Conservation (phyloP, 805 yeast genomes). For the Candida ascalaphidarum region DNA sequence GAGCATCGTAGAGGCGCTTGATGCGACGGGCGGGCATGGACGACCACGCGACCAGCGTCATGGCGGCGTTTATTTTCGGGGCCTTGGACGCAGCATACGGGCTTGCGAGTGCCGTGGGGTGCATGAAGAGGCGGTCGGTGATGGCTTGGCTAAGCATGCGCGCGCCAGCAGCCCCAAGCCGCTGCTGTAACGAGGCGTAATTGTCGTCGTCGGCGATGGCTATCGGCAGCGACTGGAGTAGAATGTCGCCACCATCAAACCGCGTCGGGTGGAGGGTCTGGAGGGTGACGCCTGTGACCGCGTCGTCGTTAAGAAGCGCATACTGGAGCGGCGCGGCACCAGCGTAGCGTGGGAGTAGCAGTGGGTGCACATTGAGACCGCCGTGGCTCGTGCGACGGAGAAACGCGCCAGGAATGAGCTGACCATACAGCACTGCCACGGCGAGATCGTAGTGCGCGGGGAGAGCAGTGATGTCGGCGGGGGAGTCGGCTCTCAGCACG, state of each 20-base stretch:
- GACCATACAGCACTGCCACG: constrained; percentile 90
- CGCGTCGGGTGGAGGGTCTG: constrained; percentile 85
- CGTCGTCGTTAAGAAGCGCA: constrained; percentile 58
- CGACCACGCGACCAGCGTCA: constrained; percentile 42
- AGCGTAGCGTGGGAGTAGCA: constrained; percentile 69
- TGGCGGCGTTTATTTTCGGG: constrained; percentile 38
- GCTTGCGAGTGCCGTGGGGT: background rate
- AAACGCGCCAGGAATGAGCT: constrained; percentile 60
- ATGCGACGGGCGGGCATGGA: constrained; percentile 26
- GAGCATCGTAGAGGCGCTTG: constrained; percentile 34
- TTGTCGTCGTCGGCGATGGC: constrained; percentile 37
- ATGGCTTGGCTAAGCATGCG: constrained; percentile 42
- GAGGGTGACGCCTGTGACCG: constrained; percentile 71
- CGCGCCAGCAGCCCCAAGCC: constrained; percentile 58
- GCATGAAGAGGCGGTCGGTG: constrained; percentile 13
- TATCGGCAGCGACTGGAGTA: constrained; percentile 46
- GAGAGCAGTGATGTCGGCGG: constrained; percentile 24
- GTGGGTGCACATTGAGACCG: constrained; percentile 90
- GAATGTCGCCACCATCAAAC: constrained; percentile 72
- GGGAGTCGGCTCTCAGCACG: constrained; percentile 44
- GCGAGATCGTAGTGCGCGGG: constrained; percentile 45
- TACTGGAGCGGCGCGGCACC: constrained; percentile 90
- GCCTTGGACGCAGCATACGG: constrained; percentile 44
- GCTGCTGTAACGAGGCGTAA: constrained; percentile 33
- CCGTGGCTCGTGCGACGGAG: constrained; percentile 43